These are phyloP conservation scores for Stemphylium vesicarium DNA, from an alignment of 2,329 filamentous ascomycete genomes.

Conservation along the genomic window DNA sequence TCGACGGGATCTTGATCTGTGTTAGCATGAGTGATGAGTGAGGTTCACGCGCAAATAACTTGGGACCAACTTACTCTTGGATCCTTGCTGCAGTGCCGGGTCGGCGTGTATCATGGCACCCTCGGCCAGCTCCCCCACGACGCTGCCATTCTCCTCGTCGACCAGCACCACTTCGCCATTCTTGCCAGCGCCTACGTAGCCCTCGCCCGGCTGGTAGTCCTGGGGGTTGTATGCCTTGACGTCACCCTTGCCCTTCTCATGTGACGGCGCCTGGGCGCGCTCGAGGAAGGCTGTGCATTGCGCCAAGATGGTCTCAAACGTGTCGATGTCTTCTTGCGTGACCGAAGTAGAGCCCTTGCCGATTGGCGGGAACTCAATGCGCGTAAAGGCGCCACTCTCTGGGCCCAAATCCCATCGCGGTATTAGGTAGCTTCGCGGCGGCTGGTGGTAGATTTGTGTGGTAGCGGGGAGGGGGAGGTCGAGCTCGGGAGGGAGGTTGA, in stretches of 20 bases:
- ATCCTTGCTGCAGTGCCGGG: slow-evolving; percentile 77
- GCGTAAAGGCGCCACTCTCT: slow-evolving; percentile 86
- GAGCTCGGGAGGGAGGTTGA: slow-evolving; percentile 92
- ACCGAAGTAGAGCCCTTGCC: slow-evolving; percentile 69
- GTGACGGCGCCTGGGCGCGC: slow-evolving; percentile 69
- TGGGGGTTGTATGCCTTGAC: slow-evolving; percentile 75
- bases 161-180: slow-evolving; percentile 85
- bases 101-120: slow-evolving; percentile 83
- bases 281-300: slow-evolving; percentile 97
- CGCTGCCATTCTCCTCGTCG: slow-evolving; percentile 94
- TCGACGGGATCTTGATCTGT: slow-evolving; percentile 72
- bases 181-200: slow-evolving; percentile 63
- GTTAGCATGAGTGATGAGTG: slow-evolving; percentile 29
- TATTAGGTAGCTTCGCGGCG: slow-evolving; percentile 89
- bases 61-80: slow-evolving; percentile 72
- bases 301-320: slow-evolving; percentile 96
- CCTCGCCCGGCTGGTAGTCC: slow-evolving; percentile 79
- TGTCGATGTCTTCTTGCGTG: slow-evolving; percentile 90
- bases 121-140: slow-evolving; percentile 88
- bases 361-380: slow-evolving; percentile 83
- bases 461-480: slow-evolving; percentile 92
- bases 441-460: slow-evolving; percentile 96
- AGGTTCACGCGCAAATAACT: neutral
- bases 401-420: slow-evolving; percentile 93
- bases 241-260: slow-evolving; percentile 40